Base-by-base conservation (phyloP, 768 basidiomycete species). In the Boletus sensibilis region DNA sequence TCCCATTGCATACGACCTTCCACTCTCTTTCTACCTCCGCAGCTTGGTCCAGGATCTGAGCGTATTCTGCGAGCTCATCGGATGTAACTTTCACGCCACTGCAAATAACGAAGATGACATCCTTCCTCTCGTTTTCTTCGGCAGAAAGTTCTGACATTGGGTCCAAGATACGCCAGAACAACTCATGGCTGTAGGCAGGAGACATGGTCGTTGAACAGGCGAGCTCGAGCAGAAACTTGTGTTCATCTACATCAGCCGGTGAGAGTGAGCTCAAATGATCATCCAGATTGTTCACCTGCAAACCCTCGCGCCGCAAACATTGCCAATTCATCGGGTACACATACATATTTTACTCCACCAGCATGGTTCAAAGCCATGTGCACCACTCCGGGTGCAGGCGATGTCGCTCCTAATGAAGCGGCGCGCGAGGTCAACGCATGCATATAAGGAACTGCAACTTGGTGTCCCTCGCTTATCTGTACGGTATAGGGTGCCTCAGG, bases 191-290 rank as follows among this genome's bases (percentile, higher is more conserved):
- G 65, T 90, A 92, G 2, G 83, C 88, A 2, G 87, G 80, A 2
- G 80, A 77, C 9, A 92, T 75, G 4, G 89, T 83, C 9, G 86
- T 83, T 6, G 88, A 78, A 59, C 89, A 90, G 2, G 90, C 86
- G 23, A 92, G 75, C 62, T 92, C 89, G 11, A 88, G 82, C 25
- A 91, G 74, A 53, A 85, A 74, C 68, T 88, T 89, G 65, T 92
- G 89, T 56, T 90, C 87, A 58, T 88, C 90, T 88, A 60, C 14
- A 14, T 27, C 8, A 41, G 18, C 18, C 8, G 11, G 45, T 64
- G 12, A 55, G 54, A 27, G 11, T 14, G 34, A 20, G 39, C 20
- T 34, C 44, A 20, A 5, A 47, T 4, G 25, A 56, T 57, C 25
- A 31, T 21, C 9, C 11, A 53, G 27, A 37, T 20, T 12, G 18